A percentile compares a stretch with the other conserved stretches of the same genome.
These are phyloP conservation scores for Phytophthora parvispora DNA, from an alignment of 352 stramenopile genomes.

Conservation along the genomic window DNA sequence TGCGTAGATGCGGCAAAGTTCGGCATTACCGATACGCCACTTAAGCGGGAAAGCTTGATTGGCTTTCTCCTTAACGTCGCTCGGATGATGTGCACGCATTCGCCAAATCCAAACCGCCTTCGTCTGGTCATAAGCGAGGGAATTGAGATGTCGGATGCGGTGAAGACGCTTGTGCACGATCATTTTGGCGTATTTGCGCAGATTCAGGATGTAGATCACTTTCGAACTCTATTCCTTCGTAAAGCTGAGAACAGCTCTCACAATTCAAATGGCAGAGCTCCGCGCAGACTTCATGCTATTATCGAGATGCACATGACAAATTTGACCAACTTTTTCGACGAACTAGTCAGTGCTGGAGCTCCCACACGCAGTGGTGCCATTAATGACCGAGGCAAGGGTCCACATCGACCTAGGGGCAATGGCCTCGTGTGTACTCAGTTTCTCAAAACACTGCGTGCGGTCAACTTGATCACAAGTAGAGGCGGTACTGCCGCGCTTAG, in stretches of 20 bases:
- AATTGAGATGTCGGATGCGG: slow-evolving; percentile 66
- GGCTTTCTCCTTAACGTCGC: slow-evolving; percentile 59
- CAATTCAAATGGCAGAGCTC: neutral
- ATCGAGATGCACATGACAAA: slow-evolving; percentile 40
- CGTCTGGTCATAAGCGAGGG: slow-evolving; percentile 59
- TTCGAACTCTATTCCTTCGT: slow-evolving; percentile 61
- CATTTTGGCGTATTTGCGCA: slow-evolving; percentile 69
- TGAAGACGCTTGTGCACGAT: slow-evolving; percentile 59
- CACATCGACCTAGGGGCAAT: slow-evolving; percentile 12
- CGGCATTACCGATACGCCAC: slow-evolving; percentile 53
- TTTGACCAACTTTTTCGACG: slow-evolving; percentile 57
- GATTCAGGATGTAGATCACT: slow-evolving; percentile 73
- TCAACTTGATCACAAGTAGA: slow-evolving; percentile 38
- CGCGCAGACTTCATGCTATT: slow-evolving; percentile 33
- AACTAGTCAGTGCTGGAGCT: slow-evolving; percentile 26
- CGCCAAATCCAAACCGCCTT: slow-evolving; percentile 39
- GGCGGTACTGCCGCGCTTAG: neutral
- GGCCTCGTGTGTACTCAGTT: slow-evolving; percentile 45
- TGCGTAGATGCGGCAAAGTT: slow-evolving; percentile 57
- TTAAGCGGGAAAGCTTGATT: slow-evolving; percentile 60
- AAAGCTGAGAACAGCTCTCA: slow-evolving; percentile 6
- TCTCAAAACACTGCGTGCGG: slow-evolving; percentile 31
- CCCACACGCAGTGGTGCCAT: slow-evolving; percentile 12
- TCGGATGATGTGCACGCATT: slow-evolving; percentile 56
- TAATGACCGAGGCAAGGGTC: slow-evolving; percentile 13